Percentiles rank a stretch among this genome's conserved stretches.
Conservation (phyloP, 495 filamentous ascomycete species). For the Lophiostoma macrostomum region DNA sequence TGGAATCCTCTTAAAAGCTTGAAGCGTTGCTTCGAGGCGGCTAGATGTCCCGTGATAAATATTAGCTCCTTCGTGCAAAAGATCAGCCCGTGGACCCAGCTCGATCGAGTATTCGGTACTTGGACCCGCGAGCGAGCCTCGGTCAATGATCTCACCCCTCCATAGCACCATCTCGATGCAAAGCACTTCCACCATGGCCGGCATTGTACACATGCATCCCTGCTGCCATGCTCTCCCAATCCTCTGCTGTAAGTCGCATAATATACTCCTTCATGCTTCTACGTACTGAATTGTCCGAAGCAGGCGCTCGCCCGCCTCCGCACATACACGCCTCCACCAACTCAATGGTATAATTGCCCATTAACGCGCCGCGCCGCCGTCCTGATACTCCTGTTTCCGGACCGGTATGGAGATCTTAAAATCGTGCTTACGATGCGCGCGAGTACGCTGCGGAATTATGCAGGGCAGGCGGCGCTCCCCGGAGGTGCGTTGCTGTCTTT, state of each 20-base stretch:
- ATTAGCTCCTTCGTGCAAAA: too few species aligned
- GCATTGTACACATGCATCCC: too few species aligned
- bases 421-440: conserved; percentile 87
- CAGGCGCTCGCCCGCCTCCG: conserved; percentile 70
- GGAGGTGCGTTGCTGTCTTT: conserved; percentile 56
- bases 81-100: too few species aligned
- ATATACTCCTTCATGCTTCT: neutral
- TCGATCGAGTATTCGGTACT: too few species aligned
- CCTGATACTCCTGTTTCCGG: conserved; percentile 79
- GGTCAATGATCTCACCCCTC: too few species aligned
- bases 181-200: too few species aligned
- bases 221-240: conserved; percentile 26
- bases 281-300: neutral
- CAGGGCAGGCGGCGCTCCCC: conserved; percentile 83
- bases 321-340: conserved; percentile 61
- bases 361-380: conserved; percentile 75
- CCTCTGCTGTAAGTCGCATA: conserved; percentile 14
- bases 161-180: too few species aligned
- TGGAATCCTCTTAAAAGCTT: too few species aligned
- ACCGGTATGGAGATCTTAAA: conserved; percentile 68
- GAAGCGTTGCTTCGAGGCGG: too few species aligned
- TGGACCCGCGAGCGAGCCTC: too few species aligned
- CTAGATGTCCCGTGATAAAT: too few species aligned
- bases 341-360: conserved; percentile 62
- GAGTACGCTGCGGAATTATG: conserved; percentile 63